Base-by-base conservation (phyloP, 352 stramenopile species). In the Pythium dissimile region DNA sequence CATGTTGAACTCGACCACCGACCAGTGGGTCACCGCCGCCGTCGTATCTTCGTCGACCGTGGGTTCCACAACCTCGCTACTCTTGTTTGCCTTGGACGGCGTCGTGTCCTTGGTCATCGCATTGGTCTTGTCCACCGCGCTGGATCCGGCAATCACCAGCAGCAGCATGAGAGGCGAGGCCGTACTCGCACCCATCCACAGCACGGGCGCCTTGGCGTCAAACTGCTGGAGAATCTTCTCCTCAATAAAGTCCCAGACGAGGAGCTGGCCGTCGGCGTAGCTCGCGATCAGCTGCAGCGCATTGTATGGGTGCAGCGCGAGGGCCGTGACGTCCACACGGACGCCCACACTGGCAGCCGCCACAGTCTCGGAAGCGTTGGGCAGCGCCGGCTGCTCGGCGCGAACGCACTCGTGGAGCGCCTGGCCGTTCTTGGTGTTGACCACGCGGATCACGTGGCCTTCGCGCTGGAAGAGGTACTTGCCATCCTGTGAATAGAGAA, bases 381-480 rank as follows among this genome's bases (percentile, higher is more conserved):
- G 45, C 32, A 45, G 48, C 47, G 39, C 41, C 32, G 28, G 70
- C 56, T 54, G 64, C 64, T 62, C 54, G 2, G 28, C 45, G 44
- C 77, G 80, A 8, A 80, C 67, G 44, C 79, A 89, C 59, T 91
- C 77, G 62, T 94, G 78, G 56, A 92, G 65, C 27, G 90, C 63
- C 39, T 87, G 78, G 7, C 84, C 84, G 56, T 77, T 94, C 57
- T 76, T 75, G 46, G 77, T 72, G 63, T 87, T 78, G 28, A 88
- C 67, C 37, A 92, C 80, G 44, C 77, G 79, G 11, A 94, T 62
- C 42, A 84, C 74, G 58, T 89, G 74, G n/a, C 72, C 75, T 30
- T 91, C 78, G 49, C 78, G 77, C 68, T 92, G 78, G 71, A 92
- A 94, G 24, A 94, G 65, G 59, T 83, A 83, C 59, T 79, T 85